Conservation (phyloP, 2,329 filamentous ascomycete genomes). For the Xylariaceae sp. region DNA sequence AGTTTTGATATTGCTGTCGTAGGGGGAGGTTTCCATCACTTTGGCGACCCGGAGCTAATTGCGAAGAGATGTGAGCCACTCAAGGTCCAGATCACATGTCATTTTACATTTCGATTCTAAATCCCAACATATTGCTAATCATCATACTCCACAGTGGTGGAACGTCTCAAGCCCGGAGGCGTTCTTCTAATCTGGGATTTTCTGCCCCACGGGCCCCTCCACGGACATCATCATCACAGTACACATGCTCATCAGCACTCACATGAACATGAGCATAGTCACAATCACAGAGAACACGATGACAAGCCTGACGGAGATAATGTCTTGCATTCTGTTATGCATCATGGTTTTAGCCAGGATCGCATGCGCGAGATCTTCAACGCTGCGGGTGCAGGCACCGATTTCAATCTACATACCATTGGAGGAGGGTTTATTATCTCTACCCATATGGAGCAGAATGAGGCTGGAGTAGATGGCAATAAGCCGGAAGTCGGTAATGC, state of each 20-base stretch:
- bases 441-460: no score
- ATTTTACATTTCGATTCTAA: background rate
- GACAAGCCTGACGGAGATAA: background rate
- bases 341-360: constrained; percentile 63
- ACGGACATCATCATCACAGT: background rate
- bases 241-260: constrained; percentile 6
- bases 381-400: constrained; percentile 55
- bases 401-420: constrained; percentile 58
- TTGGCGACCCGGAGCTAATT: constrained; percentile 57
- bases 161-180: constrained; percentile 63
- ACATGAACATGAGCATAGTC: constrained; percentile 34
- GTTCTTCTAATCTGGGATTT: constrained; percentile 69
- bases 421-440: constrained; percentile 43
- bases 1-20: constrained; percentile 67
- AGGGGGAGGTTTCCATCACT: constrained; percentile 65
- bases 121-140: background rate
- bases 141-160: constrained; percentile 39
- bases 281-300: background rate
- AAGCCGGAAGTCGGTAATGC: no score
- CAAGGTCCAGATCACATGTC: background rate
- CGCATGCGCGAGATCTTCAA: constrained; percentile 60
- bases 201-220: constrained; percentile 46
- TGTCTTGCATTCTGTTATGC: constrained; percentile 53
- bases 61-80: constrained; percentile 16
- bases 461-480: no score